Conservation (phyloP, 192 early-diverging fungal species). For the Chytriomyces hyalinus region DNA sequence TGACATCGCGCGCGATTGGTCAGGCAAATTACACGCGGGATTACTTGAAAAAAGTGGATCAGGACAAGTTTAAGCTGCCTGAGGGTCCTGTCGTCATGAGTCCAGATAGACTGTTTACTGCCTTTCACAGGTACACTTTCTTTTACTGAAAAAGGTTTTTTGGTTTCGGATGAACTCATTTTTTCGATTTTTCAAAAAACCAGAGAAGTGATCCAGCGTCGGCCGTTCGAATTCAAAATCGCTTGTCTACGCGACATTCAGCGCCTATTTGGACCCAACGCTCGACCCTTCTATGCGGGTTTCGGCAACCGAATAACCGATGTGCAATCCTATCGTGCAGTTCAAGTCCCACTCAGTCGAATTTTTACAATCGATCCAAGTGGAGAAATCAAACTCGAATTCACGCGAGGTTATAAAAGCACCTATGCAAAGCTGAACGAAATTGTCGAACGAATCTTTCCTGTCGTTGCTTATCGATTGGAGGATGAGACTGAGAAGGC, state of each 20-base stretch:
- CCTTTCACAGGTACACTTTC: constrained; percentile 73
- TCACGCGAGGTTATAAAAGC: constrained; percentile 77
- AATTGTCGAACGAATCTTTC: constrained; percentile 96
- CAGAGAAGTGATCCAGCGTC: constrained; percentile 90
- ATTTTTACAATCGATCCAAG: constrained; percentile 96
- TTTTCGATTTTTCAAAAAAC: background rate
- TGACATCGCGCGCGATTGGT: constrained; percentile 95
- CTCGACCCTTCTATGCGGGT: constrained; percentile 89
- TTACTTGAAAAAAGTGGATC: constrained; percentile 88
- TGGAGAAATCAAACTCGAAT: constrained; percentile 89
- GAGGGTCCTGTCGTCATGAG: constrained; percentile 95
- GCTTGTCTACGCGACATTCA: constrained; percentile 90
- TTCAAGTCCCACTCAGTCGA: constrained; percentile 88
- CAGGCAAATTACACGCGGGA: constrained; percentile 91
- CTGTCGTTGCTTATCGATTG: constrained; percentile 19
- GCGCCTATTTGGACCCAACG: constrained; percentile 78
- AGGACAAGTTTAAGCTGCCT: constrained; percentile 84
- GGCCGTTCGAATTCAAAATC: constrained; percentile 98
- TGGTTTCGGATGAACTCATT: background rate
- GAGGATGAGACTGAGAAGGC: background rate
- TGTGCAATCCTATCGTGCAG: constrained; percentile 91
- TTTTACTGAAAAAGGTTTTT: background rate
- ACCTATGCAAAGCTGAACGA: constrained; percentile 84
- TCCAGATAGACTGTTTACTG: constrained; percentile 89
- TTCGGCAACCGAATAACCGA: constrained; percentile 98